These are phyloP conservation scores for Trichoderma reesei DNA, from an alignment of 495 filamentous ascomycete genomes.

Conservation along the genomic window DNA sequence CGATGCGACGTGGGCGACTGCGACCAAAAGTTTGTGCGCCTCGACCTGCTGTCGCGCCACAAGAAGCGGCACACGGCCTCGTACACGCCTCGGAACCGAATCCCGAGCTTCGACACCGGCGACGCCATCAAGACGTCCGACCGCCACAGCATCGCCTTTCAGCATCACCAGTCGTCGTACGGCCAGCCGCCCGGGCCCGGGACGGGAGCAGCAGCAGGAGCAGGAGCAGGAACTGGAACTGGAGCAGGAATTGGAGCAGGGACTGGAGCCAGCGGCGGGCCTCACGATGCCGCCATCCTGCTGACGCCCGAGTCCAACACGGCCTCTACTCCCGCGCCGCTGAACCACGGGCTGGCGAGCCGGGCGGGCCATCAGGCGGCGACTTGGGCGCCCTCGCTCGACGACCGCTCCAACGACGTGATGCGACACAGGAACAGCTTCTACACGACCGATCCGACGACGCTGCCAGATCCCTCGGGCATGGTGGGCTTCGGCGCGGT, in stretches of 20 bases:
- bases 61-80: slow-evolving; percentile 85
- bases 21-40: slow-evolving; percentile 80
- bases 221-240: too few species aligned
- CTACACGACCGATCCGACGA: slow-evolving; percentile 28
- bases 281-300: slow-evolving; percentile 39
- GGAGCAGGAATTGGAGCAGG: too few species aligned
- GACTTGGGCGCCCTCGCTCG: slow-evolving; percentile 27
- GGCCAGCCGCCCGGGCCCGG: slow-evolving; percentile 16
- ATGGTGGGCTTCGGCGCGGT: slow-evolving; percentile 22
- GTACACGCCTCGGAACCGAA: slow-evolving; percentile 82
- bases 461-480: slow-evolving; percentile 16
- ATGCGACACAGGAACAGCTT: slow-evolving; percentile 35
- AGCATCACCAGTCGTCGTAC: slow-evolving; percentile 24
- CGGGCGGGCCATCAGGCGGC: slow-evolving; percentile 14
- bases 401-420: slow-evolving; percentile 28
- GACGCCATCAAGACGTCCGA: slow-evolving; percentile 21
- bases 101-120: slow-evolving; percentile 57
- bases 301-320: slow-evolving; percentile 32
- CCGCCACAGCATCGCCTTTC: slow-evolving; percentile 20
- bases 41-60: slow-evolving; percentile 84
- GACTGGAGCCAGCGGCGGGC: slow-evolving; percentile 18
- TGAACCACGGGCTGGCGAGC: slow-evolving; percentile 16
- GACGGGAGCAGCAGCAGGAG: too few species aligned
- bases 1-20: slow-evolving; percentile 85
- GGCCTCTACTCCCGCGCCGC: slow-evolving; percentile 17